These are phyloP conservation scores for Metschnikowia arizonensis DNA, from an alignment of 805 yeast genomes.

Conservation along the genomic window DNA sequence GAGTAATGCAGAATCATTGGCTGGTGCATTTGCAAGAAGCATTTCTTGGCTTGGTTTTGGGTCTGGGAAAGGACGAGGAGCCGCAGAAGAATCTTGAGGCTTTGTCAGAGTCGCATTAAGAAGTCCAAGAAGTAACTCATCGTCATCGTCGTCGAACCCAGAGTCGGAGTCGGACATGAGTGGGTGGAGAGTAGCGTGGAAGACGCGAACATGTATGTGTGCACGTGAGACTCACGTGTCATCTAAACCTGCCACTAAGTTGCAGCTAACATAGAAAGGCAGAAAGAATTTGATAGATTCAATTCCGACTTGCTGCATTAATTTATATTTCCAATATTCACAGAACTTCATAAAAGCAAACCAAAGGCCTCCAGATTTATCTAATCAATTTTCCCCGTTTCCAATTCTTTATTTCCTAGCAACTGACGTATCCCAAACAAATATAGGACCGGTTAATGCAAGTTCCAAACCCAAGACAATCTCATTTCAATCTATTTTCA, in stretches of 20 bases:
- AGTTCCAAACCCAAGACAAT: too few species aligned
- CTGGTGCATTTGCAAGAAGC: slow-evolving; percentile 4
- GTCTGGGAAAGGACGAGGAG: not conserved
- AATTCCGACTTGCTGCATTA: too few species aligned
- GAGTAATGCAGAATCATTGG: slow-evolving; percentile 24
- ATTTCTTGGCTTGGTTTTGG: not conserved
- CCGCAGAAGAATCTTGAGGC: slow-evolving; percentile 7
- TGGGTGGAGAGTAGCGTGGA: not conserved
- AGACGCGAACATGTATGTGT: not conserved
- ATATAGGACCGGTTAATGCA: too few species aligned
- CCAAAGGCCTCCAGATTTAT: too few species aligned
- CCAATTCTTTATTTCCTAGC: too few species aligned
- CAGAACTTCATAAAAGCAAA: too few species aligned
- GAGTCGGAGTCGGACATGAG: slow-evolving; percentile 9
- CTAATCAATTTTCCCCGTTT: too few species aligned
- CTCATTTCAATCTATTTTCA: not conserved
- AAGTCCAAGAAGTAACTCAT: slow-evolving; percentile 48
- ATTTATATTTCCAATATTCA: too few species aligned
- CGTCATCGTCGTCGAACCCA: slow-evolving; percentile 38
- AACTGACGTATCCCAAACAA: too few species aligned
- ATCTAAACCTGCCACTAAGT: too few species aligned
- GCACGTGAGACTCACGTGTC: slow-evolving; percentile 5
- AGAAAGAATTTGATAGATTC: too few species aligned
- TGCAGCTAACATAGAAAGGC: too few species aligned
- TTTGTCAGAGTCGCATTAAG: slow-evolving; percentile 34